Base-by-base conservation (phyloP, 345 rosid species). In the Salix arbutifolia region DNA sequence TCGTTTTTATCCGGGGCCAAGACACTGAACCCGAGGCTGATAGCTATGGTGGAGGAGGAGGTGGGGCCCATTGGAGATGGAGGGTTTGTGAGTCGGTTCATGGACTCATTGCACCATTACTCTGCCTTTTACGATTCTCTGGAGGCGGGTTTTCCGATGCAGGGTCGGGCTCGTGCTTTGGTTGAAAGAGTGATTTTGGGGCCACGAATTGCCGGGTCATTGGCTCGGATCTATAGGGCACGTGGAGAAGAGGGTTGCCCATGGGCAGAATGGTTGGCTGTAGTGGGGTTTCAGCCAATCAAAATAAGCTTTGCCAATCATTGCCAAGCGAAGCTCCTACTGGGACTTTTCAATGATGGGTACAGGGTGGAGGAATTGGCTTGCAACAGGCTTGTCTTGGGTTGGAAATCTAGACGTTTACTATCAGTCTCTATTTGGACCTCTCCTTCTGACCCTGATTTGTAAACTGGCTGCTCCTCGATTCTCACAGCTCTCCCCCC, bases 361-460 rank as follows among this genome's bases (percentile, higher is more conserved):
- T 91, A 88, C 65, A 82, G 80, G 60, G 89, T 90, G 72, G 98
- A 94, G 82, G 95, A 92, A 42, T 13, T 88, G 78, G 89, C 79
- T 18, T 72, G 62, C 46, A 91, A 92, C 44, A 89, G 90, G 72
- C 85, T 94, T 8, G 92, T 87, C 61, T 72, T 94, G 33, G 94
- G 97, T 0, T 94, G 98, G 98, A 94, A 94, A 83, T 85, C 91
- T 5, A 77, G 97, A 61, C 89, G 94, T 65, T 76, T 94, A 76
- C 89, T 94, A 38, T 92, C 97, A 0, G 97, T 97, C 44, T 89
- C 97, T 6, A 76, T 92, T 35, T 94, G 97, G 98, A 77, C 86
- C 56, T 85, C 89, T 28, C 35, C 81, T 21, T 28, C 71, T 0
- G 86, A 85, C 19, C 76, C 84, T 19, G 87, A 84, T 83, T 72